Conservation (phyloP, 768 basidiomycete species). For the Amanita pallidorosea region DNA sequence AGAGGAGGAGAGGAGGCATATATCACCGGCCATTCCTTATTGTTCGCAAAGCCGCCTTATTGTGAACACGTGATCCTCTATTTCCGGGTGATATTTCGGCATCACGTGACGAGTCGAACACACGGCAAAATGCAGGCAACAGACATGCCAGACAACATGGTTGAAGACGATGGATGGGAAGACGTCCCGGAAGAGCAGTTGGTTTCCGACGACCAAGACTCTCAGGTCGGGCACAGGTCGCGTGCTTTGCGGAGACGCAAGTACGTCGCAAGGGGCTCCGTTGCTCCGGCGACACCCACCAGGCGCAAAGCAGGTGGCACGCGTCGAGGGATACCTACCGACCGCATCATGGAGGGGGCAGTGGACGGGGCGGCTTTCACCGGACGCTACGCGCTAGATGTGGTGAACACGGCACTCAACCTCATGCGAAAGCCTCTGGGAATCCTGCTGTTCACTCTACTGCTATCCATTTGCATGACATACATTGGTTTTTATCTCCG, state of each 20-base stretch:
- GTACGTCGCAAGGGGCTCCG: background rate
- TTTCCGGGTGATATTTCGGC: background rate
- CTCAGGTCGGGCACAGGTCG: background rate
- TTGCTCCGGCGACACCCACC: slow-evolving; percentile 3
- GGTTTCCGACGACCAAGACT: background rate
- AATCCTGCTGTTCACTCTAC: slow-evolving; percentile 37
- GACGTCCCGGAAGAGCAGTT: slow-evolving; percentile 12
- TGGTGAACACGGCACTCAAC: slow-evolving; percentile 34
- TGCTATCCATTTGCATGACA: slow-evolving; percentile 35
- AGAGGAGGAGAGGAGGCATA: background rate
- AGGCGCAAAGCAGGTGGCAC: slow-evolving; percentile 4
- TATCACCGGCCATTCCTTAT: slow-evolving; percentile 1
- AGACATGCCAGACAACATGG: background rate
- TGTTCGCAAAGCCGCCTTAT: slow-evolving; percentile 1
- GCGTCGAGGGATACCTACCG: slow-evolving; percentile 10
- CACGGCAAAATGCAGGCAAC: background rate
- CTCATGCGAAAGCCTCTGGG: slow-evolving; percentile 48
- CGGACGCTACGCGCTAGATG: slow-evolving; percentile 32
- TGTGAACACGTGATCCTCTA: background rate
- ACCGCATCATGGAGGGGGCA: slow-evolving; percentile 19
- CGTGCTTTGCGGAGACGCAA: slow-evolving; percentile 7
- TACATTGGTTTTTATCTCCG: slow-evolving; percentile 31
- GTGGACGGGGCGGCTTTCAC: slow-evolving; percentile 19
- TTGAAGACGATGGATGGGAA: slow-evolving; percentile 20
- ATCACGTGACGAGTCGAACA: background rate